Base-by-base conservation (phyloP, 306 rosid genomes). In the Acacia acuminata region DNA sequence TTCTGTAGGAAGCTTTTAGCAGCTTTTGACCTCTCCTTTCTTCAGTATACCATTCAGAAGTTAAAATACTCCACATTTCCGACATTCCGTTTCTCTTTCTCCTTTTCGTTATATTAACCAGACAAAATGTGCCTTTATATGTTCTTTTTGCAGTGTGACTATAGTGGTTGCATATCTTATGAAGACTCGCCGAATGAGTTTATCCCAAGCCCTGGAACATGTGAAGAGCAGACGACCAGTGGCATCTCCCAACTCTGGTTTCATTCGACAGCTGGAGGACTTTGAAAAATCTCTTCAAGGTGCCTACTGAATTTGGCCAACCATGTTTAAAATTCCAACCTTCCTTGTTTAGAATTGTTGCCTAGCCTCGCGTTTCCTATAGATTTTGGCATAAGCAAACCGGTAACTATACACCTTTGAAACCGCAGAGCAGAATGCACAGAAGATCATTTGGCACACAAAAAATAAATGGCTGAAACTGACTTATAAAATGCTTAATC, bases 121-220 rank as follows among this genome's bases (percentile, higher is more conserved):
- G 42, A 58, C 3, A 45, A 78, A 78, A 53, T 55, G 16, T 69
- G n/a, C 66, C 68, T 27, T 1, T n/a, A n/a, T n/a, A n/a, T n/a
- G n/a, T n/a, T n/a, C n/a, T n/a, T n/a, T n/a, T n/a, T n/a, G n/a
- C n/a, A n/a, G n/a, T n/a, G n/a, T n/a, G n/a, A n/a, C n/a, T n/a
- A n/a, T n/a, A n/a, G n/a, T n/a, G n/a, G n/a, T n/a, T n/a, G 99
- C 98, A 58, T 96, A 94, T 86, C 88, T 96, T 85, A 92, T 96
- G 97, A 92, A 85, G 85, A 83, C 78, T 55, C 91, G 74, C 12
- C 88, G 91, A 67, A 87, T 94, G 94, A 92, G 87, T 83, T 77
- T 90, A 61, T 84, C 86, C 77, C 87, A 94, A 85, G 99, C 96
- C 67, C 82, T 92, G 80, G 85, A 87, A 67, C 90, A 83, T 81